Percentiles rank a stretch among this genome's conserved stretches.
These are phyloP conservation scores for Metschnikowia peoriensis DNA, from an alignment of 805 yeast species.

Conservation along the genomic window DNA sequence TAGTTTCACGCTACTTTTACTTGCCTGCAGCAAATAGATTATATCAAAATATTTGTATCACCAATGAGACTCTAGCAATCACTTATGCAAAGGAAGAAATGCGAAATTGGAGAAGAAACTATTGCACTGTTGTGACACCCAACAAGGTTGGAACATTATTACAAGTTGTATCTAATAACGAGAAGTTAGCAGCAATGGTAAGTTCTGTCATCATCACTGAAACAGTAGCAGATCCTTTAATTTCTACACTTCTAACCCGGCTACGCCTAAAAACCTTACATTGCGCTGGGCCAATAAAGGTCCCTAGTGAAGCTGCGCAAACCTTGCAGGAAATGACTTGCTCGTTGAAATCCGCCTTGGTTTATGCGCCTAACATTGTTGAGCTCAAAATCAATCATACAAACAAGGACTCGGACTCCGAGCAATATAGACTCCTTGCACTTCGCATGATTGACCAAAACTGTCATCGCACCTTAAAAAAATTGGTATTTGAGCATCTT, in stretches of 20 bases:
- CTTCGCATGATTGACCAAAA: conserved; percentile 1
- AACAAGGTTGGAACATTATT: conserved; percentile 13
- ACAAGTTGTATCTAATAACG: conserved; percentile 11
- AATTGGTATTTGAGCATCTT: conserved; percentile 19
- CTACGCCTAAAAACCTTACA: conserved; percentile 6
- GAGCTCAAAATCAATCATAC: conserved; percentile 8
- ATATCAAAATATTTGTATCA: conserved; percentile 23
- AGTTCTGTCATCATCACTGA: conserved; percentile 6
- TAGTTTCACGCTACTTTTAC: conserved; percentile 23
- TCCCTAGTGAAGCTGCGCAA: background rate
- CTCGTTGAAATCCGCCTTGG: background rate
- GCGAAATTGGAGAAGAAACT: conserved; percentile 21
- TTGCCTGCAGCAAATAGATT: conserved; percentile 25
- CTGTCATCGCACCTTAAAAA: conserved; percentile 4
- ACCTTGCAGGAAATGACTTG: conserved; percentile 4
- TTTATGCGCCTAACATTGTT: conserved; percentile 3
- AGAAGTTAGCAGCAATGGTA: conserved; percentile 15
- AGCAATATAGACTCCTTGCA: conserved; percentile 6
- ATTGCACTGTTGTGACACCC: conserved; percentile 15
- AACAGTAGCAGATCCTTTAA: background rate
- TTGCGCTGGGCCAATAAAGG: background rate
- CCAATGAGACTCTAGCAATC: conserved; percentile 12
- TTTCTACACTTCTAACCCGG: conserved; percentile 4
- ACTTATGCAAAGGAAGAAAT: conserved; percentile 11
- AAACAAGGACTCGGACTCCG: background rate